Conservation (phyloP, 2,329 filamentous ascomycete species). For the Lachnellula cervina region DNA sequence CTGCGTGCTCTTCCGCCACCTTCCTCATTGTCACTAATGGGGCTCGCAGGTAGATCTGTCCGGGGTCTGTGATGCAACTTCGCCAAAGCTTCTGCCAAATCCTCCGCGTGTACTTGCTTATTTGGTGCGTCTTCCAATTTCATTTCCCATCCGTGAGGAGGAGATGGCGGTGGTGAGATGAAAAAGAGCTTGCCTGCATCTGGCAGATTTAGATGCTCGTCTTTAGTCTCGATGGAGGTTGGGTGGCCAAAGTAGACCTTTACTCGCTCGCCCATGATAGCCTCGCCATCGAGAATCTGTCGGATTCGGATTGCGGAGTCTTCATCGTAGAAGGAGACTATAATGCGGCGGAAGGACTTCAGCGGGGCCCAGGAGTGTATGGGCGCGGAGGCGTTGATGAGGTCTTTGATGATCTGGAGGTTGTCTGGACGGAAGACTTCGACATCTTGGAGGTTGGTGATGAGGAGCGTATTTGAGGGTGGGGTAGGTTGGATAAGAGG, state of each 20-base stretch:
- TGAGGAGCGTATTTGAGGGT: slow-evolving; percentile 77
- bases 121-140: slow-evolving; percentile 65
- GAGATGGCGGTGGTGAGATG: slow-evolving; percentile 64
- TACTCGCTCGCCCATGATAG: slow-evolving; percentile 63
- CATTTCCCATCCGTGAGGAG: slow-evolving; percentile 66
- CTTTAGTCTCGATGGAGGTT: slow-evolving; percentile 49
- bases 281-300: slow-evolving; percentile 68
- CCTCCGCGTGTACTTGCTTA: slow-evolving; percentile 64
- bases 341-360: slow-evolving; percentile 76
- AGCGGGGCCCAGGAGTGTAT: slow-evolving; percentile 76
- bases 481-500: slow-evolving; percentile 65
- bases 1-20: slow-evolving; percentile 40
- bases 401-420: slow-evolving; percentile 66
- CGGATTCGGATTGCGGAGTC: slow-evolving; percentile 67
- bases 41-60: slow-evolving; percentile 36
- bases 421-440: slow-evolving; percentile 72
- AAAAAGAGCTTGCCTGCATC: slow-evolving; percentile 69
- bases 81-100: slow-evolving; percentile 61
- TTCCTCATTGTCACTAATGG: slow-evolving; percentile 35
- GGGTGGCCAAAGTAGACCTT: slow-evolving; percentile 64
- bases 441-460: slow-evolving; percentile 71
- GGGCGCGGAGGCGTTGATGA: slow-evolving; percentile 64
- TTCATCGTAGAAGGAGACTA: slow-evolving; percentile 70
- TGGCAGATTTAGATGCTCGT: slow-evolving; percentile 60
- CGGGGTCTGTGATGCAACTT: slow-evolving; percentile 48